A percentile compares a stretch with the other conserved stretches of the same genome.
Evolutionary conservation across 1,284 basidiomycete species (phyloP).

Genomic region (Entoloma clypeatum): DNA sequence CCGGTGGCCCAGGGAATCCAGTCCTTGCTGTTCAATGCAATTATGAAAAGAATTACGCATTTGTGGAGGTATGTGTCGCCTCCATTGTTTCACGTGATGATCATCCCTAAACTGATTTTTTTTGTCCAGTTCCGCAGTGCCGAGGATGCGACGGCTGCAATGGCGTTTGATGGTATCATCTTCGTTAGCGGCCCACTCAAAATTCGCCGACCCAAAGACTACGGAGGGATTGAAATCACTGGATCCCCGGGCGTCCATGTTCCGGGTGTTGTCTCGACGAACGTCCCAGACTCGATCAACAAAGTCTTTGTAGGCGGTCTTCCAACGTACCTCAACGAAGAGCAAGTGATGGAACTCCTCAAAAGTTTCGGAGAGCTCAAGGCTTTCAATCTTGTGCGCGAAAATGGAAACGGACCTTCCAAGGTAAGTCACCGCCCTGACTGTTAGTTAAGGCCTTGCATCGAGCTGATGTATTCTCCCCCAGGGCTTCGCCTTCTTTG

Average conservation of each 20-base stretch:
- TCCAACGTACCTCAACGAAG: conserved; percentile 92
- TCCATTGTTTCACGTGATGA: neutral
- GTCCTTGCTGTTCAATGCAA: conserved; percentile 93
- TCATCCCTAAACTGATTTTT: conserved; percentile 12
- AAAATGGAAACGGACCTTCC: conserved; percentile 84
- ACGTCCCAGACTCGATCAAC: conserved; percentile 95
- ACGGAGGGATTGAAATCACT: conserved; percentile 70
- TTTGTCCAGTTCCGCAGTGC: conserved; percentile 84
- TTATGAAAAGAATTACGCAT: conserved; percentile 97
- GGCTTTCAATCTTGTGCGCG: conserved; percentile 97
- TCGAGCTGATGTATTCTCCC: neutral
- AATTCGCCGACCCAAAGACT: conserved; percentile 96
- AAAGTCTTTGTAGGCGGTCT: conserved; percentile 98
- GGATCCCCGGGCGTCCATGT: conserved; percentile 68
- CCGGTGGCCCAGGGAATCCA: conserved; percentile 83
- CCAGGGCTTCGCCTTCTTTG: conserved; percentile 98
- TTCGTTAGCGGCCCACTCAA: conserved; percentile 91
- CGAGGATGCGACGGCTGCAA: conserved; percentile 93
- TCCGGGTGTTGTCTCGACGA: conserved; percentile 93
- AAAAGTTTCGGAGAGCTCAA: conserved; percentile 97
- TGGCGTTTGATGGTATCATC: conserved; percentile 96
- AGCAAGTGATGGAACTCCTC: conserved; percentile 96
- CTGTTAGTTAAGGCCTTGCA: neutral
- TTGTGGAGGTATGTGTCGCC: conserved; percentile 79
- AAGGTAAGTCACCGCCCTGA: conserved; percentile 52